Evolutionary conservation across 78 protist genomes (phyloP), one percentile per base, ranked within the genome.

Genomic region (Guillardia theta): DNA sequence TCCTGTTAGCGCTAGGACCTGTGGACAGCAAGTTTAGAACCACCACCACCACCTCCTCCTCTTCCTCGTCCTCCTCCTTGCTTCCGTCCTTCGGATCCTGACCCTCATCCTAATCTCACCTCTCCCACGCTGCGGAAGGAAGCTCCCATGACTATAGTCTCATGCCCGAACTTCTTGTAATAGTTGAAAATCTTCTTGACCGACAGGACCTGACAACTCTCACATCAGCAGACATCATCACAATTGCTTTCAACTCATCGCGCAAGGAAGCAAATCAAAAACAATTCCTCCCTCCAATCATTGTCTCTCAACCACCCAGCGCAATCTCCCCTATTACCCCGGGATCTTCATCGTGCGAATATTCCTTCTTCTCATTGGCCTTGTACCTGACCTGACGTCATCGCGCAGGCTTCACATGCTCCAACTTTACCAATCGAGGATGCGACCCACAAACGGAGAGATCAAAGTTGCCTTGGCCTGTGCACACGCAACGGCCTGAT

Each of bases 401-500:
- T 5, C 78, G 78, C 39, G 19, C 48, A 45, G 48, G 48, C 96
- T 97, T 96, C n/a, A 96, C 87, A 95, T n/a, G n/a, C n/a, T n/a
- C n/a, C n/a, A n/a, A n/a, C n/a, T n/a, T n/a, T n/a, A n/a, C 95
- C 95, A 98, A 95, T 98, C 99, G 44, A 98, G 96, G 47, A 96
- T 97, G 83, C 99, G 96, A 44, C 99, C 99, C 24, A 99, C 99
- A 48, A 99, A 99, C 50, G 99, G 99, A 43, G 98, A 96, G 97
- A 99, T 97, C 37, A 98, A 96, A 22, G 99, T 98, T 10, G 96
- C 99, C 45, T 93, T 93, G 2, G 98, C 99, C 46, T 98, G 97
- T 18, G 99, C 99, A 76, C 98, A 96, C 5, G 98, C 98, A 2
- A 96, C 96, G 5, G 99, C 99, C 92, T 93, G 95, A 24, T 2